Percentiles rank a stretch among this genome's conserved stretches.
Conservation (phyloP, 371 early-diverging fungal genomes). For the Nematocida homosporus region DNA sequence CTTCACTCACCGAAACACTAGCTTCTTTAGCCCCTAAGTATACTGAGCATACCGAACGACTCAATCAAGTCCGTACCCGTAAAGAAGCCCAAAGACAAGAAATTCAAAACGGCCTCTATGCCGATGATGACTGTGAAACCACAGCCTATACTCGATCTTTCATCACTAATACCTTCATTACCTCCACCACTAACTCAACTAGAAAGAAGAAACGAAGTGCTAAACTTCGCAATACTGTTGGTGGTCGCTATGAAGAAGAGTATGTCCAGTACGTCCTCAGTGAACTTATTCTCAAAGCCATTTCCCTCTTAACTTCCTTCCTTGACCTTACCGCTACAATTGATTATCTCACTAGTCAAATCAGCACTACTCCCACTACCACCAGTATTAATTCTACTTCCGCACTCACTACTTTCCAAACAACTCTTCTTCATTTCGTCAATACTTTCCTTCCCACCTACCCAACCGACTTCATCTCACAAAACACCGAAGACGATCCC, state of each 20-base stretch:
- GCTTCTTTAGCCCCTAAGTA: conserved; percentile 4
- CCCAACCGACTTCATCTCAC: conserved; percentile 33
- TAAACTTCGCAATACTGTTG: conserved; percentile 50
- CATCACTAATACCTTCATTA: conserved; percentile 45
- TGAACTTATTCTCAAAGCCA: conserved; percentile 32
- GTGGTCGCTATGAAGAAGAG: conserved; percentile 55
- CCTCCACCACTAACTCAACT: neutral
- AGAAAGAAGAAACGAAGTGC: conserved; percentile 49
- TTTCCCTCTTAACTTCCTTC: too few species aligned
- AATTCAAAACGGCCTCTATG: conserved; percentile 17
- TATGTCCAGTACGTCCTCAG: conserved; percentile 54
- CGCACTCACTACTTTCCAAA: neutral
- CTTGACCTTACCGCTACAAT: neutral
- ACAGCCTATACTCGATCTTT: conserved; percentile 34
- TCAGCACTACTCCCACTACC: neutral
- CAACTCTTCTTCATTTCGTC: neutral
- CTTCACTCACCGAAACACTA: neutral
- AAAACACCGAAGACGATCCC: conserved; percentile 47
- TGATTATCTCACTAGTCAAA: neutral
- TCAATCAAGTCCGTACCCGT: conserved; percentile 30
- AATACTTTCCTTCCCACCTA: conserved; percentile 7
- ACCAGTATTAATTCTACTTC: neutral
- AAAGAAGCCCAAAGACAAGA: conserved; percentile 53
- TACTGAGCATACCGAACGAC: neutral
- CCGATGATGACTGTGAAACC: conserved; percentile 27